Percentiles rank a stretch among this genome's conserved stretches.
Conservation (phyloP, 129 eudicot genomes). For the Arctium minus region DNA sequence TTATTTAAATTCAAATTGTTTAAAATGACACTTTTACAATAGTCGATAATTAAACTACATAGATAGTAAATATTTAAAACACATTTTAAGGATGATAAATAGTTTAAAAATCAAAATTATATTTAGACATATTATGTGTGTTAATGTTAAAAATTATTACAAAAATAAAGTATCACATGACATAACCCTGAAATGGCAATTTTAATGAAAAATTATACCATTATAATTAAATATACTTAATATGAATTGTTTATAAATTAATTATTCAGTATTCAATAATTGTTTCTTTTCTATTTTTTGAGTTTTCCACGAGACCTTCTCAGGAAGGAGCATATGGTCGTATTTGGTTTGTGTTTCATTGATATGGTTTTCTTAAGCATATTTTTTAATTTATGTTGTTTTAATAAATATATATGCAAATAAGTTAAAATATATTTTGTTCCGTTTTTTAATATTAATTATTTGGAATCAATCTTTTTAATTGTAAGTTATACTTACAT, state of each 20-base stretch:
- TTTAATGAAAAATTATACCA: too few species aligned
- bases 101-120: background rate
- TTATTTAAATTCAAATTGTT: too few species aligned
- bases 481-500: too few species aligned
- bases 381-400: background rate
- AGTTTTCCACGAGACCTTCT: conserved; percentile 1
- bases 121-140: background rate
- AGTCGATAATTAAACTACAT: background rate
- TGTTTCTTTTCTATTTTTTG: background rate
- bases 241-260: background rate
- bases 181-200: too few species aligned
- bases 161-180: background rate
- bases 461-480: too few species aligned
- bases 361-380: background rate
- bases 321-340: background rate
- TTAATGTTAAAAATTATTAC: too few species aligned
- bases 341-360: conserved; percentile 1
- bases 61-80: background rate
- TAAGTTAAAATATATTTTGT: background rate
- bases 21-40: background rate
- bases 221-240: too few species aligned
- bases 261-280: background rate
- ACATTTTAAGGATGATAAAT: background rate
- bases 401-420: background rate
- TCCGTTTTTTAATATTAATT: background rate